Evolutionary conservation across 345 rosid species (phyloP).

Genomic region (Murraya paniculata): DNA sequence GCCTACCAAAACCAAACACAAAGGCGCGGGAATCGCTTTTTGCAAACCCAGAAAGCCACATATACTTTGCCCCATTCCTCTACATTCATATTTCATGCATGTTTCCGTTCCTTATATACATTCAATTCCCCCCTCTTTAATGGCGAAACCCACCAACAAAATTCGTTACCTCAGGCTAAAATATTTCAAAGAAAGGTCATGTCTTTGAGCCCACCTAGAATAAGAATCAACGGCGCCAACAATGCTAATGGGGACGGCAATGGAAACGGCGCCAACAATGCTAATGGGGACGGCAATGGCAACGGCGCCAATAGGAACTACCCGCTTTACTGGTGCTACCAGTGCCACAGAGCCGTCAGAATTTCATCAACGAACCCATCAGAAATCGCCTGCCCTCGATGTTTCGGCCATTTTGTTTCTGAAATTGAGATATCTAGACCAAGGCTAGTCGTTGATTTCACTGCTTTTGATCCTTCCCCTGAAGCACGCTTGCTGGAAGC

Average conservation of each 20-base stretch:
- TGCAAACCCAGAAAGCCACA: slow-evolving; percentile 22
- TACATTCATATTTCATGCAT: background rate
- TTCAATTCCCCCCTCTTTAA: background rate
- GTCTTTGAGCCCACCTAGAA: slow-evolving; percentile 48
- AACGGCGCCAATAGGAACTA: slow-evolving; percentile 13
- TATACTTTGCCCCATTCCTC: slow-evolving; percentile 18
- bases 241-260: background rate
- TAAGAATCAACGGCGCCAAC: background rate
- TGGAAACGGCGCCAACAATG: background rate
- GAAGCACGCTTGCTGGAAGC: slow-evolving; percentile 71
- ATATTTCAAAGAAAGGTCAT: slow-evolving; percentile 10
- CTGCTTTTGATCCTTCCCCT: slow-evolving; percentile 63
- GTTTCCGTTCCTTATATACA: background rate
- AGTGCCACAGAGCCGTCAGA: slow-evolving; percentile 57
- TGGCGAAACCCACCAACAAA: background rate
- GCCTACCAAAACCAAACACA: background rate
- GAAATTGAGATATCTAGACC: slow-evolving; percentile 52
- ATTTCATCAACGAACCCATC: slow-evolving; percentile 39
- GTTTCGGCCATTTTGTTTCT: slow-evolving; percentile 48
- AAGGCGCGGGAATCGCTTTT: slow-evolving; percentile 17
- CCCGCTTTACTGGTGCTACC: slow-evolving; percentile 82
- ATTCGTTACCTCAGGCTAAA: background rate
- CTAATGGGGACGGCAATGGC: background rate
- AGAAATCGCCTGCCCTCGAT: slow-evolving; percentile 57
- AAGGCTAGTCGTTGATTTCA: slow-evolving; percentile 42